phyloP scores from a whole-genome alignment of 768 basidiomycete species.

The Myochromella boudieri region DNA sequence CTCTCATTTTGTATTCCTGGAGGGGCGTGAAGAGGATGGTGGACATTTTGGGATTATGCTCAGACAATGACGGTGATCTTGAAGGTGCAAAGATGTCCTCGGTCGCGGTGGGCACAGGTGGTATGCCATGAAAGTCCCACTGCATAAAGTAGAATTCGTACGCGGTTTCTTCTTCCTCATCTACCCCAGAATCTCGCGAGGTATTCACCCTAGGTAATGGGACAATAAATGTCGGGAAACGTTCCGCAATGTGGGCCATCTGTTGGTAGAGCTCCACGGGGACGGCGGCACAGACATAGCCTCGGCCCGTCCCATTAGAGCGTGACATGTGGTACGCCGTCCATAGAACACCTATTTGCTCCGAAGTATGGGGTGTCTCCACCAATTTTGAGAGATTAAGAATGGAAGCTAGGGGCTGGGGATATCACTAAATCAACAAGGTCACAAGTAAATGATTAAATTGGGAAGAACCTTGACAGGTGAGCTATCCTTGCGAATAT shows the following conservation, averaged over 20 bases:
- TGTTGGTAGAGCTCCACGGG: slow-evolving; percentile 69
- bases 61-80: slow-evolving; percentile 16
- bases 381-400: slow-evolving; percentile 75
- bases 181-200: slow-evolving; percentile 15
- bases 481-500: slow-evolving; percentile 58
- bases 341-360: slow-evolving; percentile 84
- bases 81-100: slow-evolving; percentile 47
- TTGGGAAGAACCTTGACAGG: slow-evolving; percentile 56
- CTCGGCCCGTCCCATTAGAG: slow-evolving; percentile 77
- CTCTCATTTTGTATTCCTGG: slow-evolving; percentile 87
- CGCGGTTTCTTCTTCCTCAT: slow-evolving; percentile 40
- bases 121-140: slow-evolving; percentile 83
- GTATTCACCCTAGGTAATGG: slow-evolving; percentile 64
- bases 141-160: slow-evolving; percentile 87
- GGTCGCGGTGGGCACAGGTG: slow-evolving; percentile 52
- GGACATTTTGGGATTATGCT: slow-evolving; percentile 50
- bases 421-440: slow-evolving; percentile 4
- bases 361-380: slow-evolving; percentile 63
- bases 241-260: slow-evolving; percentile 62
- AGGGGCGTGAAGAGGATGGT: slow-evolving; percentile 92
- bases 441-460: not conserved
- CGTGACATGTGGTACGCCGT: slow-evolving; percentile 84
- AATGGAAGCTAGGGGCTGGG: slow-evolving; percentile 77
- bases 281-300: slow-evolving; percentile 82
- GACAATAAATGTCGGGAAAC: slow-evolving; percentile 79